Conservation (phyloP, 768 basidiomycete species). For the Auriscalpium orientale region DNA sequence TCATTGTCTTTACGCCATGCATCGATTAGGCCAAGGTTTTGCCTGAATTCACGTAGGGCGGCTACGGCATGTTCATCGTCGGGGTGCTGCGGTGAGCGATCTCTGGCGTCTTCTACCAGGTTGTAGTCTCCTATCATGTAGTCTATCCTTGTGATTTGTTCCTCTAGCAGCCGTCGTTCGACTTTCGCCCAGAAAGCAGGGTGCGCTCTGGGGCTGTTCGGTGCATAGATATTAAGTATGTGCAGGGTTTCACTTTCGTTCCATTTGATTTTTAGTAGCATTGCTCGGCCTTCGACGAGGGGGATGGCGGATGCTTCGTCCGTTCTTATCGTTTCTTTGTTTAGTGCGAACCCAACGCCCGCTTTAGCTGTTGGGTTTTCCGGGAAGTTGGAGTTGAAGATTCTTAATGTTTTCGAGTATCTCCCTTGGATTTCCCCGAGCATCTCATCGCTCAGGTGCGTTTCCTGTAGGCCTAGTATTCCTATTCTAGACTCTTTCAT, state of each 20-base stretch:
- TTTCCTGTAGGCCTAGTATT: not conserved
- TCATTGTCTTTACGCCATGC: too few species aligned
- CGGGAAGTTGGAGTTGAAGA: not conserved
- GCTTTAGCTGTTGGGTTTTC: not conserved
- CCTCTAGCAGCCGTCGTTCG: too few species aligned
- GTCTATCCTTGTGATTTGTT: not conserved
- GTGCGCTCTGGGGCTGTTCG: not conserved
- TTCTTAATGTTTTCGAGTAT: not conserved
- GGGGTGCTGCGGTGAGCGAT: too few species aligned
- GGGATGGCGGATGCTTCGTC: too few species aligned
- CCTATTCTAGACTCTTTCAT: not conserved
- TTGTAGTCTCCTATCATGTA: too few species aligned
- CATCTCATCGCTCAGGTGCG: not conserved
- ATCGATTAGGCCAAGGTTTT: too few species aligned
- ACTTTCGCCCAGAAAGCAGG: constrained; percentile 9
- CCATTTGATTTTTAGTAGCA: constrained; percentile 11
- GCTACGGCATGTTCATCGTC: too few species aligned
- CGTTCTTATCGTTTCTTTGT: not conserved
- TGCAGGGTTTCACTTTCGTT: not conserved
- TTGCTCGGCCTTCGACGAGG: constrained; percentile 12
- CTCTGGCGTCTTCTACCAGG: too few species aligned
- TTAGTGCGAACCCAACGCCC: not conserved
- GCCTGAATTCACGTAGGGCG: too few species aligned
- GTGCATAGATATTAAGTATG: constrained; percentile 19
- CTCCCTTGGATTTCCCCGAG: not conserved